Evolutionary conservation across 805 yeast species (phyloP).

Genomic region (Komagataella pastoris): DNA sequence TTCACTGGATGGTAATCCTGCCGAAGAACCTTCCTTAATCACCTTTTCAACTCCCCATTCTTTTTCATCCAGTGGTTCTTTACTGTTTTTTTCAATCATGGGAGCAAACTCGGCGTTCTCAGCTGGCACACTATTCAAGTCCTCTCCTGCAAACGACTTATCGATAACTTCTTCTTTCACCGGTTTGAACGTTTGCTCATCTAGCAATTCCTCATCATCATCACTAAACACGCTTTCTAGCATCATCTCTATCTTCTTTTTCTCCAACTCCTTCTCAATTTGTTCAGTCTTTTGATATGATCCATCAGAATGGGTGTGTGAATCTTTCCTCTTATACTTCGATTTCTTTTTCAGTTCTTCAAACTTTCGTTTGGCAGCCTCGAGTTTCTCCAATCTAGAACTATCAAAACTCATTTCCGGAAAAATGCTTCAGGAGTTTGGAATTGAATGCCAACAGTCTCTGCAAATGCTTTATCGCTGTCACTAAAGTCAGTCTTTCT

Average conservation of each 20-base stretch:
- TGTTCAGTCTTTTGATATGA: neutral
- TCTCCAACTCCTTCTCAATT: neutral
- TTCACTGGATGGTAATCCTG: neutral
- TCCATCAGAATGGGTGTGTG: neutral
- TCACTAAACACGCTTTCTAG: neutral
- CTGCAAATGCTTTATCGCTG: slow-evolving; percentile 63
- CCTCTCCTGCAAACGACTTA: slow-evolving; percentile 4
- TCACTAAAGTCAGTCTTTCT: slow-evolving; percentile 67
- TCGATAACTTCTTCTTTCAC: neutral
- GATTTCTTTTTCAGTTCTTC: neutral
- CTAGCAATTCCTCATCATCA: neutral
- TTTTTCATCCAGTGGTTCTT: neutral
- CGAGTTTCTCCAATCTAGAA: neutral
- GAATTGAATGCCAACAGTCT: slow-evolving; percentile 37
- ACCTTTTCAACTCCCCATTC: neutral
- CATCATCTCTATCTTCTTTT: neutral
- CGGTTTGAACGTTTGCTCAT: neutral
- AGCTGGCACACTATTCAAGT: slow-evolving; percentile 18
- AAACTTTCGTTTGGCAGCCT: neutral
- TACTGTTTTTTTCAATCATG: slow-evolving; percentile 4
- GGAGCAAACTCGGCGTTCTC: slow-evolving; percentile 8
- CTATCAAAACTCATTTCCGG: neutral
- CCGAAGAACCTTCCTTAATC: neutral
- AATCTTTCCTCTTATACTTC: neutral
- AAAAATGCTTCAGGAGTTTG: slow-evolving; percentile 47